Evolutionary conservation across 192 early-diverging fungal species (phyloP).

Genomic region (Pilobolus umbonatus): DNA sequence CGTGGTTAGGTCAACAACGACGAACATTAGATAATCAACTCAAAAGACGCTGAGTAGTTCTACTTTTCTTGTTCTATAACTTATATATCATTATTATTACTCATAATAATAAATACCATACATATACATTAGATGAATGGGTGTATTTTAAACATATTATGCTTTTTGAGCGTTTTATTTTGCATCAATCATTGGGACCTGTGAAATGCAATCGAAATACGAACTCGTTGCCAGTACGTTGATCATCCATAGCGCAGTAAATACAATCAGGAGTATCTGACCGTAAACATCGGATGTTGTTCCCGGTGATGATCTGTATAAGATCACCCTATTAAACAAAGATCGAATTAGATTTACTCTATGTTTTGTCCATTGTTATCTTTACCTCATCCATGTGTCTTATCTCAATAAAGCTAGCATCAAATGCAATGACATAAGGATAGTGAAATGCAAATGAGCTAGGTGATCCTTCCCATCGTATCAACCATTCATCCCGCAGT

Average conservation of each 20-base stretch:
- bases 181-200: too few species aligned
- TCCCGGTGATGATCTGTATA: conserved; percentile 49
- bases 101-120: too few species aligned
- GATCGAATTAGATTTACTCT: background rate
- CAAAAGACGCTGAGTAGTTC: conserved; percentile 23
- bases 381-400: conserved; percentile 71
- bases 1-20: conserved; percentile 73
- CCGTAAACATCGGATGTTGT: conserved; percentile 55
- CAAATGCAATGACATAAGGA: conserved; percentile 90
- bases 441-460: conserved; percentile 75
- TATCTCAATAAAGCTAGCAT: conserved; percentile 86
- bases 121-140: too few species aligned
- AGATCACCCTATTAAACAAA: conserved; percentile 44
- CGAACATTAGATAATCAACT: conserved; percentile 56
- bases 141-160: too few species aligned
- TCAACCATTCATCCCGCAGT: conserved; percentile 67
- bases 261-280: conserved; percentile 39
- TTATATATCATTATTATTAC: too few species aligned
- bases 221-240: conserved; percentile 7
- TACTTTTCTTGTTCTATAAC: too few species aligned
- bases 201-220: conserved; percentile 25
- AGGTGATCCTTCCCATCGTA: conserved; percentile 86
- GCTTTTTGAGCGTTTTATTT: too few species aligned
- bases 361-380: background rate
- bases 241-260: conserved; percentile 43